These are phyloP conservation scores for Teratosphaeria nubilosa DNA, from an alignment of 2,329 filamentous ascomycete species.

Conservation along the genomic window DNA sequence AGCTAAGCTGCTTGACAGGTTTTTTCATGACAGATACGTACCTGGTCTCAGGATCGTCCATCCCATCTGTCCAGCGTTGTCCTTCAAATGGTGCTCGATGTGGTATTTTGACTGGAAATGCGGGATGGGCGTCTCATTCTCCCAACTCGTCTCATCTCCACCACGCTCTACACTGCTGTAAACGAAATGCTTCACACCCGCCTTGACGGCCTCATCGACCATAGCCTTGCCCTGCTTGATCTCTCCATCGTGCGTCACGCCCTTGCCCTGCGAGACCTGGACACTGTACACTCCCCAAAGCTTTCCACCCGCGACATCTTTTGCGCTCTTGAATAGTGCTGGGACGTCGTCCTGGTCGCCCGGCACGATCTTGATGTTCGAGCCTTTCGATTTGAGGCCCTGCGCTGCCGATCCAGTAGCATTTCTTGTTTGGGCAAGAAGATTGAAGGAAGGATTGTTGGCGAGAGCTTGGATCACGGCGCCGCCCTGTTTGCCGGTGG, in stretches of 20 bases:
- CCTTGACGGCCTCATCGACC: slow-evolving; percentile 47
- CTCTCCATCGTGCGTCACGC: slow-evolving; percentile 36
- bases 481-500: slow-evolving; percentile 38
- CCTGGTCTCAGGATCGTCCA: slow-evolving; percentile 9
- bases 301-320: slow-evolving; percentile 25
- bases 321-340: slow-evolving; percentile 40
- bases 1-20: background rate
- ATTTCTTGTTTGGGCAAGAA: slow-evolving; percentile 49
- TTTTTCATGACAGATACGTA: background rate
- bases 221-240: slow-evolving; percentile 49
- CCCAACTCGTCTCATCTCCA: slow-evolving; percentile 43
- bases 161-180: slow-evolving; percentile 56
- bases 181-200: slow-evolving; percentile 51
- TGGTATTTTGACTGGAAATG: slow-evolving; percentile 49
- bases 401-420: slow-evolving; percentile 39
- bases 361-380: slow-evolving; percentile 43
- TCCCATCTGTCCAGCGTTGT: slow-evolving; percentile 27
- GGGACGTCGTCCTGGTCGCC: slow-evolving; percentile 44
- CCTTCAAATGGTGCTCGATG: slow-evolving; percentile 51
- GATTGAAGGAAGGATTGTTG: slow-evolving; percentile 32
- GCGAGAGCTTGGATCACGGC: slow-evolving; percentile 31
- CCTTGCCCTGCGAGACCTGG: slow-evolving; percentile 40
- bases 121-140: slow-evolving; percentile 46
- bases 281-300: slow-evolving; percentile 50
- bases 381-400: slow-evolving; percentile 34